Conservation (phyloP, 352 stramenopile species). For the Phytophthora cryptogea region DNA sequence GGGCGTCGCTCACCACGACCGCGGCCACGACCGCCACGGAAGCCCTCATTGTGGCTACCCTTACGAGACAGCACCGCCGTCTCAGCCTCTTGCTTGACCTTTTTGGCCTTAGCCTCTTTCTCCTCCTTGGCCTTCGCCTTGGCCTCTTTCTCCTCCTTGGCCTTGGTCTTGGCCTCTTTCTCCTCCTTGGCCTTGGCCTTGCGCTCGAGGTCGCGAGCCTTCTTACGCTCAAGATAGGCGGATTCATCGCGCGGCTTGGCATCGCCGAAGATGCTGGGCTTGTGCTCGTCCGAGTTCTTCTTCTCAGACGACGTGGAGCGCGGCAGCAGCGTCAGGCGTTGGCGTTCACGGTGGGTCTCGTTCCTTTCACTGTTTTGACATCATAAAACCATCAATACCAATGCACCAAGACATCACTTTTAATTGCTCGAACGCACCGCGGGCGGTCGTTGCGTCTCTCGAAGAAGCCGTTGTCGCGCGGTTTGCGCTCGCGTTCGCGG, state of each 20-base stretch:
- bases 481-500: conserved; percentile 50
- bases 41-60: conserved; percentile 33
- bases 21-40: conserved; percentile 45
- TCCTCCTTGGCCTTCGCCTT: conserved; percentile 27
- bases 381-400: conserved; percentile 4
- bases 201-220: conserved; percentile 36
- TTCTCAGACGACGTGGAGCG: conserved; percentile 51
- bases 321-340: conserved; percentile 60
- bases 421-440: conserved; percentile 31
- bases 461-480: conserved; percentile 51
- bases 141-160: conserved; percentile 7
- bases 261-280: conserved; percentile 82
- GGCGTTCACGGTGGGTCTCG: conserved; percentile 51
- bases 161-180: conserved; percentile 29
- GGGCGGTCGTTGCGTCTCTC: conserved; percentile 60
- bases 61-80: conserved; percentile 17
- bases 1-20: conserved; percentile 43
- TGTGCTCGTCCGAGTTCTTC: conserved; percentile 38
- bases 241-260: conserved; percentile 82
- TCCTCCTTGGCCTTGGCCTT: conserved; percentile 39
- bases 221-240: conserved; percentile 73
- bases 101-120: conserved; percentile 27
- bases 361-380: conserved; percentile 24
- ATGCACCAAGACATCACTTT: neutral
- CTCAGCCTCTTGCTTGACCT: conserved; percentile 25